Conservation (phyloP, 768 basidiomycete genomes). For the Lentinula boryana region DNA sequence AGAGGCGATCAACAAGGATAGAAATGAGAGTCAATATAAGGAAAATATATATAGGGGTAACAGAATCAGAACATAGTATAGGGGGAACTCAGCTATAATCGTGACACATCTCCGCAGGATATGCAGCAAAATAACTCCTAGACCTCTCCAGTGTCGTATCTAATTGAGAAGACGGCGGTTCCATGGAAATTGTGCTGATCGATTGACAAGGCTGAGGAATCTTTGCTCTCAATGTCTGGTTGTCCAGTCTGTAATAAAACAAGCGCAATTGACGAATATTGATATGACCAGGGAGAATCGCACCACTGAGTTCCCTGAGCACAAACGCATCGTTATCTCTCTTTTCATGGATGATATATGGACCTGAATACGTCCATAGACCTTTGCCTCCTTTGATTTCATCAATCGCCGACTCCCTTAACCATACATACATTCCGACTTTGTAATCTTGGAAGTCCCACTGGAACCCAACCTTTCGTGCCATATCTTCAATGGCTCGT, state of each 20-base stretch:
- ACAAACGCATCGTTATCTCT: background rate
- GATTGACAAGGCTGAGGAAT: background rate
- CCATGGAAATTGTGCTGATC: constrained; percentile 22
- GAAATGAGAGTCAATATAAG: too few relatives aligned
- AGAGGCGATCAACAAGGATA: too few relatives aligned
- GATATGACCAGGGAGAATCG: constrained; percentile 4
- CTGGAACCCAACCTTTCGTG: constrained; percentile 8
- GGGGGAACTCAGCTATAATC: too few relatives aligned
- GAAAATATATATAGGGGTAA: too few relatives aligned
- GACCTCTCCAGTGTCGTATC: too few relatives aligned
- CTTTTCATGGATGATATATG: constrained; percentile 13
- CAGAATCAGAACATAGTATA: too few relatives aligned
- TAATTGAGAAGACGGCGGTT: too few relatives aligned
- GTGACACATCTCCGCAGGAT: too few relatives aligned
- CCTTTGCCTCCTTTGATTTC: constrained; percentile 23
- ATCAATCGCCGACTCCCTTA: constrained; percentile 24
- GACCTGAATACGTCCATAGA: constrained; percentile 21
- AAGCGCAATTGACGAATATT: constrained; percentile 1
- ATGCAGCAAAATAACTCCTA: too few relatives aligned
- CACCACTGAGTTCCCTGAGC: constrained; percentile 6
- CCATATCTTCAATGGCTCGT: constrained; percentile 18
- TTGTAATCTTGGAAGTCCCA: constrained; percentile 15
- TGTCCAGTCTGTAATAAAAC: constrained; percentile 4
- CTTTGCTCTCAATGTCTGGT: background rate
- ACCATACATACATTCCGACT: constrained; percentile 22